Evolutionary conservation across 2,329 filamentous ascomycete species (phyloP).

Genomic region (Alternaria consortialis): DNA sequence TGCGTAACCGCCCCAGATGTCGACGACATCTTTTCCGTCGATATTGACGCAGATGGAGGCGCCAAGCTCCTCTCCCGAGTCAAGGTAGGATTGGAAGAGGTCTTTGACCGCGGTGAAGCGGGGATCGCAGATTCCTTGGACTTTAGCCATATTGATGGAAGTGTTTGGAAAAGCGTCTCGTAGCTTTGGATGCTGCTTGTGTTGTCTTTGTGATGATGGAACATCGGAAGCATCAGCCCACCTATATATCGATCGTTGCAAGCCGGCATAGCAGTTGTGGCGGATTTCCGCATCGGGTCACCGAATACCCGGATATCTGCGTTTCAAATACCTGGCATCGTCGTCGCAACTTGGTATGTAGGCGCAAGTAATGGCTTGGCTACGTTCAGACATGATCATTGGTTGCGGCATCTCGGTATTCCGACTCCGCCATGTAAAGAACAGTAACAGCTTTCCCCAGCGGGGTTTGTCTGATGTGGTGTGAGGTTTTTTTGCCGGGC

Average conservation of each 20-base stretch:
- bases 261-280: neutral
- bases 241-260: neutral
- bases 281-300: neutral
- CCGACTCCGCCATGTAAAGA: neutral
- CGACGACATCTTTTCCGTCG: constrained; percentile 26
- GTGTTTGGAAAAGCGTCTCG: neutral
- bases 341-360: too few species aligned
- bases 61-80: constrained; percentile 23
- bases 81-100: constrained; percentile 22
- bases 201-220: neutral
- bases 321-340: neutral
- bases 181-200: neutral
- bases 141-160: constrained; percentile 5
- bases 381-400: neutral
- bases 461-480: too few species aligned
- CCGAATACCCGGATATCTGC: neutral
- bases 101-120: constrained; percentile 23
- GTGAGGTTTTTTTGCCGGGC: too few species aligned
- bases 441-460: too few species aligned
- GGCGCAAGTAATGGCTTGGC: too few species aligned
- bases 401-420: neutral
- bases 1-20: constrained; percentile 31
- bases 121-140: constrained; percentile 23
- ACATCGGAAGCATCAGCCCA: neutral
- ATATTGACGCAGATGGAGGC: constrained; percentile 30